Base-by-base conservation (phyloP, 768 basidiomycete genomes). In the Trametes maxima region DNA sequence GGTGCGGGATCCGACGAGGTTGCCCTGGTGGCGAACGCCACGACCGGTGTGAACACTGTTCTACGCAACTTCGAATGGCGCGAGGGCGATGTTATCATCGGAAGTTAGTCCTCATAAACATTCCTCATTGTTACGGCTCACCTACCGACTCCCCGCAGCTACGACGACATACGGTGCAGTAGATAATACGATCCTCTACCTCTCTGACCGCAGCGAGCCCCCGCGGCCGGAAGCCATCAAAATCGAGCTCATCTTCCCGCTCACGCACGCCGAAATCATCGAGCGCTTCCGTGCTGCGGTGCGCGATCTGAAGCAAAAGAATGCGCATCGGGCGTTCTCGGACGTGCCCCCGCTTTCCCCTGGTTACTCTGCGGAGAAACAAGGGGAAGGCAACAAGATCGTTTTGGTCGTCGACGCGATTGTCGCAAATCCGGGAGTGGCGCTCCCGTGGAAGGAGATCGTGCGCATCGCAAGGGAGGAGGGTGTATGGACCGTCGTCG, bases 321-420 rank as follows among this genome's bases (percentile, higher is more conserved):
- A 59, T 57, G 24, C 66, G 36, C 52, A 60, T 24, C 48, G 46
- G 37, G 22, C 43, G 51, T 45, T 67, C 63, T 52, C 14, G 54
- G 67, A 39, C 51, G 57, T 62, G 3, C 68, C 69, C 0, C 57
- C 62, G 48, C 47, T 59, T n/a, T 59, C 62, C 2, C 48, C 54
- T 1, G 59, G 58, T 7, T 35, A 55, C 40, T 0, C 37, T 7
- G 28, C 16, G 21, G 60, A 62, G 33, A 43, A 21, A 6, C 42
- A 28, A 17, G 54, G 61, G 11, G 63, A 68, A 2, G 62, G 70
- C 17, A 73, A 77, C 65, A 83, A 85, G 71, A 78, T 90, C 5
- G 77, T 92, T 21, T 85, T 86, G 0, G 70, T 94, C 39, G 83
- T 94, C 12, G 93, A 94, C 69, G 74, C 78, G 35, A 87, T 94